Evolutionary conservation across 768 basidiomycete species (phyloP).

Genomic region (Boletus reticuloceps): DNA sequence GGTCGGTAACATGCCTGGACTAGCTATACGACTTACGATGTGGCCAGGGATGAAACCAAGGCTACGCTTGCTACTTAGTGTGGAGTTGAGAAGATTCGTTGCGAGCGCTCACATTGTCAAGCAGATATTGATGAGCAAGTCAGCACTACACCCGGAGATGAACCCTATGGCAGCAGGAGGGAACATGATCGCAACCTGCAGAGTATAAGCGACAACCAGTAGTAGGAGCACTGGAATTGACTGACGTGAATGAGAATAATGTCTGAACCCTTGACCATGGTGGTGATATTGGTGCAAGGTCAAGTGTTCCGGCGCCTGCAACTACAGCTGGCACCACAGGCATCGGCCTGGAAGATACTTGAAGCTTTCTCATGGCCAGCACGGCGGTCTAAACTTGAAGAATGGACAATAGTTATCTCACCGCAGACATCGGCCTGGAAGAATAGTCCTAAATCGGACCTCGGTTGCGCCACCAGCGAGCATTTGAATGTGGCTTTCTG

Average conservation of each 20-base stretch:
- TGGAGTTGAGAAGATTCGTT: neutral
- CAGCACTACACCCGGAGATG: slow-evolving; percentile 80
- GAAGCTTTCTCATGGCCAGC: too few species aligned
- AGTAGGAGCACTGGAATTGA: slow-evolving; percentile 4
- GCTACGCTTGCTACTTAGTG: slow-evolving; percentile 33
- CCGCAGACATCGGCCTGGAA: too few species aligned
- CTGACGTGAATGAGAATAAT: slow-evolving; percentile 74
- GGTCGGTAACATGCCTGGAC: neutral
- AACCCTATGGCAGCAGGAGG: slow-evolving; percentile 79
- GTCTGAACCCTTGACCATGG: slow-evolving; percentile 62
- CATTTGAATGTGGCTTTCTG: too few species aligned
- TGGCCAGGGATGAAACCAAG: slow-evolving; percentile 76
- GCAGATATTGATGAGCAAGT: slow-evolving; percentile 80
- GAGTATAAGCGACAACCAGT: neutral
- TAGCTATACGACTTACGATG: slow-evolving; percentile 34
- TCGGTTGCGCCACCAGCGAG: too few species aligned
- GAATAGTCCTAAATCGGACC: too few species aligned
- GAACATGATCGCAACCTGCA: slow-evolving; percentile 75
- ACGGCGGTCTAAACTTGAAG: too few species aligned
- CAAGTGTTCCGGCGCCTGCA: neutral
- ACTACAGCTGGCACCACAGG: slow-evolving; percentile 4
- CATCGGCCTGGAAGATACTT: too few species aligned
- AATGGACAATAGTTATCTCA: too few species aligned
- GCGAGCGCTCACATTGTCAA: slow-evolving; percentile 61
- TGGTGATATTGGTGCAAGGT: neutral